Base-by-base conservation (phyloP, 345 rosid species). In the Eucalyptus curtisii region DNA sequence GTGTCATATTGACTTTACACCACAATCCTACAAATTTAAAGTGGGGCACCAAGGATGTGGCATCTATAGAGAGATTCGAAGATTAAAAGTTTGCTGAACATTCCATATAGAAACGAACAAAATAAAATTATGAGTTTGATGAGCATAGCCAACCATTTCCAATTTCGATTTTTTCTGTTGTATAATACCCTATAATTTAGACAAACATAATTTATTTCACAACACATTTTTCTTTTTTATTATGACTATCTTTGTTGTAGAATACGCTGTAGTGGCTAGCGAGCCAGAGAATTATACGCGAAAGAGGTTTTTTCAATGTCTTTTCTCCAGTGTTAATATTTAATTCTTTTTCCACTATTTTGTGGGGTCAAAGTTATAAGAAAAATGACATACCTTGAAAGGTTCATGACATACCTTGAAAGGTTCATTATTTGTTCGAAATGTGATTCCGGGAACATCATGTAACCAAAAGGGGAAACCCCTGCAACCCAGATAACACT, bases 381-480 rank as follows among this genome's bases (percentile, higher is more conserved):
- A 59, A 8, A 55, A 53, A 10, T 68, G 25, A 44, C 30, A 81
- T 52, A 94, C 96, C 97, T 97, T 96, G 94, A 95, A 96, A 4
- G 96, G 99, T 84, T 91, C 93, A 49, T 97, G 25, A 44, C 30
- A 81, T 52, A 94, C 96, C 97, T 97, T 96, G 94, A 95, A 96
- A 4, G 96, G 99, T 84, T 91, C 93, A 49, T 97, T 97, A 87
- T 96, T 94, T 30, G 99, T 92, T 87, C 99, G 91, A 86, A 90
- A 97, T 30, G 93, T 93, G 85, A 96, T 96, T 50, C 93, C 98
- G 1, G 98, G 97, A 57, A 97, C 87, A 89, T 96, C 97, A 42
- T 93, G 96, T 92, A 97, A 89, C 99, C 99, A 96, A 90, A 94
- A 96, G 10, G 99, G 99, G 7, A 97, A 92, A 19, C 99, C 99